Percentiles rank a stretch among this genome's conserved stretches.
phyloP scores from a whole-genome alignment of 495 filamentous ascomycete species.

The Xylaria flabelliformis region DNA sequence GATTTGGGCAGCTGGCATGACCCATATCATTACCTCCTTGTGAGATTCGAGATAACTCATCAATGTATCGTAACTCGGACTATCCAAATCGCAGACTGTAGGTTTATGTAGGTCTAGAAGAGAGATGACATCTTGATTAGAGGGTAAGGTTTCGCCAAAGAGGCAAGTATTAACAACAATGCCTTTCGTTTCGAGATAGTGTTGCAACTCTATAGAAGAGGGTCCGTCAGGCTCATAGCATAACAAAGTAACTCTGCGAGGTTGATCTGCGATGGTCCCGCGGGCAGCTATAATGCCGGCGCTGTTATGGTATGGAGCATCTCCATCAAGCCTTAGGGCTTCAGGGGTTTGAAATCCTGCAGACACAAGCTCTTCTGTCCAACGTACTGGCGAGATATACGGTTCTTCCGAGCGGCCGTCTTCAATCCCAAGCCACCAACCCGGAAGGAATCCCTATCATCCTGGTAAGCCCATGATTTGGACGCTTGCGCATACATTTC shows the following conservation, averaged over 20 bases:
- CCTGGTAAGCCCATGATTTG: too few species aligned
- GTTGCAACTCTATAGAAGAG: background rate
- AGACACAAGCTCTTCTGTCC: slow-evolving; percentile 41
- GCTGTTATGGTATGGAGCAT: slow-evolving; percentile 43
- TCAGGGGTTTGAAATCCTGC: slow-evolving; percentile 41
- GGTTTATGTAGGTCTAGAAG: too few species aligned
- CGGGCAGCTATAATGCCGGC: slow-evolving; percentile 26
- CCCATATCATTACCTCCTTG: slow-evolving; percentile 31
- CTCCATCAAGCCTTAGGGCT: slow-evolving; percentile 37
- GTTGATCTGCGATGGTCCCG: background rate
- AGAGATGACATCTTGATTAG: too few species aligned
- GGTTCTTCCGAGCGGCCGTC: slow-evolving; percentile 43
- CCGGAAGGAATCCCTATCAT: slow-evolving; percentile 41
- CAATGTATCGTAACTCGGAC: background rate
- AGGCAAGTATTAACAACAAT: too few species aligned
- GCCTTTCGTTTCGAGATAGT: too few species aligned
- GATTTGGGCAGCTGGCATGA: slow-evolving; percentile 33
- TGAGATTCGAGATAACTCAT: background rate
- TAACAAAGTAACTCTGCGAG: slow-evolving; percentile 4
- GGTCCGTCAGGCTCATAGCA: background rate
- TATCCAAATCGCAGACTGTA: too few species aligned
- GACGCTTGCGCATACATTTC: too few species aligned
- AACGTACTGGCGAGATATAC: slow-evolving; percentile 41
- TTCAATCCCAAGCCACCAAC: slow-evolving; percentile 50
- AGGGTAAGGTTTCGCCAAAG: too few species aligned